Evolutionary conservation across 306 rosid genomes (phyloP).

Genomic region (Spatholobus suberectus): DNA sequence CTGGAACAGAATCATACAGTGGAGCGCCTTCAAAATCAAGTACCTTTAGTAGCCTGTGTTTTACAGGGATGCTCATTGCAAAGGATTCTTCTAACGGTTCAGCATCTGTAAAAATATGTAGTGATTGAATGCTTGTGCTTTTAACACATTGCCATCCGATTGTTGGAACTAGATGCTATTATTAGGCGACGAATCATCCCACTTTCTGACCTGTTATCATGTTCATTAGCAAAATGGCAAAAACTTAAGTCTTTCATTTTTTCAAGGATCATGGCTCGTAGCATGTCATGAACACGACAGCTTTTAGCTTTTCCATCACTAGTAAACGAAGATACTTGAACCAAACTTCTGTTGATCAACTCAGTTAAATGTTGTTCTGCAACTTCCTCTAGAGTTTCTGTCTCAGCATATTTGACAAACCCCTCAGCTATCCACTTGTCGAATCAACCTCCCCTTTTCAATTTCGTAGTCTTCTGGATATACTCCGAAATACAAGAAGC

Average conservation of each 20-base stretch:
- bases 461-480: background rate
- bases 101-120: too few relatives aligned
- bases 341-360: constrained; percentile 25
- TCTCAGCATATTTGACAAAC: background rate
- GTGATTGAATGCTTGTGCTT: background rate
- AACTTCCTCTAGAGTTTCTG: background rate
- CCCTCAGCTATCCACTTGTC: constrained; percentile 29
- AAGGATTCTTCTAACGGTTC: too few relatives aligned
- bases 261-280: background rate
- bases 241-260: background rate
- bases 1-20: background rate
- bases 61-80: background rate
- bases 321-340: background rate
- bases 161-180: too few relatives aligned
- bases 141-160: too few relatives aligned
- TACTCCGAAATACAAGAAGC: constrained; percentile 22
- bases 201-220: too few relatives aligned
- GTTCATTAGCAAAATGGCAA: too few relatives aligned
- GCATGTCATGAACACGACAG: background rate
- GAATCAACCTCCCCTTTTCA: background rate
- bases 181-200: background rate
- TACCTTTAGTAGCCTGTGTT: background rate
- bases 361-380: background rate
- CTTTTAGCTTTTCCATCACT: background rate
- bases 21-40: background rate